These are phyloP conservation scores for Leucocoprinus sp. DNA, from an alignment of 768 basidiomycete species.

Conservation along the genomic window DNA sequence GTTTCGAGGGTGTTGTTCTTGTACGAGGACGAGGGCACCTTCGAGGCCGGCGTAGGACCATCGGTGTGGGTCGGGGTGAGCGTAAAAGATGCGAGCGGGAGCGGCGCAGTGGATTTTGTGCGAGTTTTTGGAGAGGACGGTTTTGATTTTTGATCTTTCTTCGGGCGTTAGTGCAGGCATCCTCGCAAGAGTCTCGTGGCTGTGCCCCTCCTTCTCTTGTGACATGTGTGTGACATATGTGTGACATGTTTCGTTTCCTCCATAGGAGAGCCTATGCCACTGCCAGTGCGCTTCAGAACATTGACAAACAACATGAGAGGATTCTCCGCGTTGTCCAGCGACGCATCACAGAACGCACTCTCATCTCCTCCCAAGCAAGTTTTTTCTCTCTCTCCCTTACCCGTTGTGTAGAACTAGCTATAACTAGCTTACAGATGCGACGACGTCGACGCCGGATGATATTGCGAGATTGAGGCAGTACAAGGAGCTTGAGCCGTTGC, in stretches of 20 bases:
- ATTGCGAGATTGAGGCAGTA: conserved; percentile 50
- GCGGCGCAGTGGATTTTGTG: conserved; percentile 81
- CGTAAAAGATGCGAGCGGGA: conserved; percentile 85
- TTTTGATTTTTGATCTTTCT: conserved; percentile 74
- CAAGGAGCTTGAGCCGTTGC: conserved; percentile 63
- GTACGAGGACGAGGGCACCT: conserved; percentile 71
- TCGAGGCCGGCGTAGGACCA: conserved; percentile 89
- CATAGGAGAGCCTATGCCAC: conserved; percentile 3
- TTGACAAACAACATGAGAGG: conserved; percentile 38
- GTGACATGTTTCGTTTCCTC: conserved; percentile 10
- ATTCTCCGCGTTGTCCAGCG: conserved; percentile 47
- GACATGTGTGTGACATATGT: background rate
- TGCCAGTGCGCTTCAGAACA: conserved; percentile 14
- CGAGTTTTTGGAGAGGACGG: conserved; percentile 40
- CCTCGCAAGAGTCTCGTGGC: too few relatives aligned
- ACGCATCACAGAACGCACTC: conserved; percentile 42
- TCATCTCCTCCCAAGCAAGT: conserved; percentile 36
- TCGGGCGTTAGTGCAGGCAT: conserved; percentile 71
- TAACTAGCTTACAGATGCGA: conserved; percentile 41
- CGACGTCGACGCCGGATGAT: conserved; percentile 48
- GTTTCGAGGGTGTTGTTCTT: conserved; percentile 49
- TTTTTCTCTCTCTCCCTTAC: background rate
- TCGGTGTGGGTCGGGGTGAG: conserved; percentile 61
- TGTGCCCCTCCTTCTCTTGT: too few relatives aligned
- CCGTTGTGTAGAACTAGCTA: conserved; percentile 7